These are phyloP conservation scores for Monosporascus cannonballus DNA, from an alignment of 2,329 filamentous ascomycete species.

Conservation along the genomic window DNA sequence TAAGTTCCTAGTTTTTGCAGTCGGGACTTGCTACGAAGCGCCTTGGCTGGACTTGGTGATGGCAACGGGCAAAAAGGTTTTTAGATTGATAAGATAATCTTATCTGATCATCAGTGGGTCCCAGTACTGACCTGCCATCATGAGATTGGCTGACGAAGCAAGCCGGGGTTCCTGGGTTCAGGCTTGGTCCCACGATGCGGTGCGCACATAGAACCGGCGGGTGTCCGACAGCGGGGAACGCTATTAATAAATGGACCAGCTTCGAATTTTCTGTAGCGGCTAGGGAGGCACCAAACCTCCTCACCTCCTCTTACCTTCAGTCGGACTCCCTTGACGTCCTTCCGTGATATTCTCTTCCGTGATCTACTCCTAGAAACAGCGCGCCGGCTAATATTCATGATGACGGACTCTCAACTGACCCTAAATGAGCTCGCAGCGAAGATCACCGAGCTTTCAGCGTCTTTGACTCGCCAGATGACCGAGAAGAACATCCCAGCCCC, in stretches of 20 bases:
- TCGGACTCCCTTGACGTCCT: not conserved
- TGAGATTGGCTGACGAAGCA: not conserved
- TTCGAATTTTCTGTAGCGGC: no score
- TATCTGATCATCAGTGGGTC: conserved; percentile 12
- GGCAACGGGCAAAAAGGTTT: no score
- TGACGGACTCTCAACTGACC: conserved; percentile 28
- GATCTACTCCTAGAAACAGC: conserved; percentile 1
- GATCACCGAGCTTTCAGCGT: conserved; percentile 36
- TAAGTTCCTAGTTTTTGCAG: no score
- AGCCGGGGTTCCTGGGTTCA: not conserved
- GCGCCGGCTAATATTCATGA: conserved; percentile 10
- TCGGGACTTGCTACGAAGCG: no score
- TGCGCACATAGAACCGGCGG: not conserved
- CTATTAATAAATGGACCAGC: not conserved
- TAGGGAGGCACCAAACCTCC: no score
- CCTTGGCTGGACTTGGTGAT: no score
- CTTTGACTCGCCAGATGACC: conserved; percentile 33
- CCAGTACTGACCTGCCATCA: not conserved
- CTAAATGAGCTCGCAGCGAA: conserved; percentile 37
- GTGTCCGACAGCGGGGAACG: not conserved
- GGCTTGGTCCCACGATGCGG: not conserved
- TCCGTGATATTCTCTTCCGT: not conserved
- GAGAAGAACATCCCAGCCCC: conserved; percentile 36
- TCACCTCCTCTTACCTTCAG: not conserved
- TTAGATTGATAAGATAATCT: conserved; percentile 28